Percentiles rank a stretch among this genome's conserved stretches.
Conservation (phyloP, 1,284 basidiomycete genomes). For the Pisolithus thermaeus region DNA sequence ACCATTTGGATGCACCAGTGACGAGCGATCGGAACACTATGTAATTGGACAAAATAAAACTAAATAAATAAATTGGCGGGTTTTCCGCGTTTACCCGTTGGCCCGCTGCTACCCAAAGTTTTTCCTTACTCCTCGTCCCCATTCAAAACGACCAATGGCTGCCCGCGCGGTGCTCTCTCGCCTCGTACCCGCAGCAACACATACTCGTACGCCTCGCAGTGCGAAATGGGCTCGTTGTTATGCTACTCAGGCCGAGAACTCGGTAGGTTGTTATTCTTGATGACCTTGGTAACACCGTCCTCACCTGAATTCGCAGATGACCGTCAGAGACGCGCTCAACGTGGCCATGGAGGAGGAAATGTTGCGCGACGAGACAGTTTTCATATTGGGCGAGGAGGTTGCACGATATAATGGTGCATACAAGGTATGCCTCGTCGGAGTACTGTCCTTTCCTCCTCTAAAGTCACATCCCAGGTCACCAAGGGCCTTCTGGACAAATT, state of each 20-base stretch:
- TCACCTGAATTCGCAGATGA: constrained; percentile 67
- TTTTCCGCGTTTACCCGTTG: constrained; percentile 24
- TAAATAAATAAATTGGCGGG: too few species aligned
- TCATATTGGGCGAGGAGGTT: constrained; percentile 97
- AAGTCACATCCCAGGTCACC: constrained; percentile 60
- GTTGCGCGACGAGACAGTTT: constrained; percentile 92
- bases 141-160: constrained; percentile 45
- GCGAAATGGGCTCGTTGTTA: constrained; percentile 51
- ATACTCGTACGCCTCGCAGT: constrained; percentile 37
- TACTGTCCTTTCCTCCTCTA: constrained; percentile 2
- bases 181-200: constrained; percentile 51
- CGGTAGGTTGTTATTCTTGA: constrained; percentile 36
- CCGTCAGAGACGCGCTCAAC: constrained; percentile 97
- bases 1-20: constrained; percentile 73
- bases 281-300: background rate
- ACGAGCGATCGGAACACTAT: constrained; percentile 32
- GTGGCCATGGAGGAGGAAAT: constrained; percentile 99
- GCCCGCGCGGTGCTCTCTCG: constrained; percentile 61
- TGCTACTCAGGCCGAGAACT: constrained; percentile 57
- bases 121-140: constrained; percentile 22
- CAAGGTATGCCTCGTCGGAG: constrained; percentile 59
- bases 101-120: constrained; percentile 24
- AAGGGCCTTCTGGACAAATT: constrained; percentile 99
- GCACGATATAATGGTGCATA: constrained; percentile 99
- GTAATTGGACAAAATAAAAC: too few species aligned